Evolutionary conservation across 2,329 filamentous ascomycete genomes (phyloP), one percentile per base, ranked within the genome.

Genomic region (Fusarium foetens): DNA sequence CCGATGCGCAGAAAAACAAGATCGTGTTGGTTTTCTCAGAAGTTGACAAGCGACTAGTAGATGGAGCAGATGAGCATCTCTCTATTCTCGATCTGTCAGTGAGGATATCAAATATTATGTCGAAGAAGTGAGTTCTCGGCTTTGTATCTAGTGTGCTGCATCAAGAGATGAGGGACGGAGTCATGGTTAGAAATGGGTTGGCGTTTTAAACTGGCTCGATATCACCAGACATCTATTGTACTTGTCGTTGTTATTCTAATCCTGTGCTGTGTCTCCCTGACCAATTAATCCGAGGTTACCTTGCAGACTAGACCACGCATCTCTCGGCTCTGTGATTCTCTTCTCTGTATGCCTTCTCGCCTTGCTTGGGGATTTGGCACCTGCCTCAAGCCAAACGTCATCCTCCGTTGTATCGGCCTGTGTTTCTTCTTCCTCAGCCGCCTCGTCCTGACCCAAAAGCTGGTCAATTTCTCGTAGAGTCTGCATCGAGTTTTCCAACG

Each of bases 11-110:
- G 79, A 99, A 99, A 84, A 97, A 95, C 79, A 92, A 92, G 80
- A 95, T 99, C 66, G 92, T 95, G 52, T 86, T 93, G 70, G 86
- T 95, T 7, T 99, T 99, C 79, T 98, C 95, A 1, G 95, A 98
- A 81, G 88, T 95, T 33, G 96, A 99, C 80, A 98, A 98, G 86
- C 89, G 96, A 72, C 83, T 99, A 51, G 92, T 97, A 10, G 97
- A 99, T 81, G 96, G 96, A 13, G 93, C 95, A 5, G 96, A 99
- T 79, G 96, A 99, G 83, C 95, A 99, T 80, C 85, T 99, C 29
- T 94, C 93, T 2, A 92, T 98, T 66, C 84, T 99, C 36, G 95
- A 99, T 81, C 80, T 98, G 72, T 88, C 92, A 11, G 86, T 98
- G 78, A 91, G 93, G 77, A 92, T 97, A 83, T 93, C 93, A 0